Evolutionary conservation across 208 protist species (phyloP).

Genomic region (Leishmania arabica): DNA sequence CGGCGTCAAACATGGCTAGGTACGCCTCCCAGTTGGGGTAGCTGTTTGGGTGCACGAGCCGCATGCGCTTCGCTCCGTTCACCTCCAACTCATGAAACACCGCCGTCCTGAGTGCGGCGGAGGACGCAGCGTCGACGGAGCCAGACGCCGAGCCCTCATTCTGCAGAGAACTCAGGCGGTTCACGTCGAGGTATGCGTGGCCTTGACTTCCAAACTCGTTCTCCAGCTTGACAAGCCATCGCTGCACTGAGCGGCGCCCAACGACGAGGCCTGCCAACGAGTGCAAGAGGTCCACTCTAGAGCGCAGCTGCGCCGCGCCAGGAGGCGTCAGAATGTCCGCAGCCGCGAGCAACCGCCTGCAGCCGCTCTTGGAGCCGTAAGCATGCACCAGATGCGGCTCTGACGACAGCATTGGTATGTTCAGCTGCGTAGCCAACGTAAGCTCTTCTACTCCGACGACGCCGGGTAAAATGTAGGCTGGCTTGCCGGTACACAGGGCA

Average conservation of each 20-base stretch:
- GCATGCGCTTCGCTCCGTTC: conserved; percentile 65
- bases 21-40: conserved; percentile 90
- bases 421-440: conserved; percentile 75
- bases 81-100: conserved; percentile 74
- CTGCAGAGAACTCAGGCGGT: conserved; percentile 66
- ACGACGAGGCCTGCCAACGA: conserved; percentile 72
- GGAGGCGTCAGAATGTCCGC: conserved; percentile 77
- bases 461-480: conserved; percentile 84
- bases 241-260: conserved; percentile 62
- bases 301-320: conserved; percentile 62
- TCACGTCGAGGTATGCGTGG: conserved; percentile 89
- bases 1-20: conserved; percentile 68
- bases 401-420: conserved; percentile 81
- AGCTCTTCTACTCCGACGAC: conserved; percentile 89
- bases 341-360: conserved; percentile 66
- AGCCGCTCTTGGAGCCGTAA: conserved; percentile 88
- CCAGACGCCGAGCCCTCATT: neutral
- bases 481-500: conserved; percentile 58
- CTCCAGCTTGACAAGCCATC: conserved; percentile 92
- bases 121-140: neutral
- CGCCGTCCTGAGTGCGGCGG: conserved; percentile 22
- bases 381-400: conserved; percentile 79
- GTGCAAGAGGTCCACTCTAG: conserved; percentile 54
- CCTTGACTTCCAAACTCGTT: conserved; percentile 87
- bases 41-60: conserved; percentile 68